These are phyloP conservation scores for Hippophae gyantsensis DNA, from an alignment of 306 rosid species.

Conservation along the genomic window DNA sequence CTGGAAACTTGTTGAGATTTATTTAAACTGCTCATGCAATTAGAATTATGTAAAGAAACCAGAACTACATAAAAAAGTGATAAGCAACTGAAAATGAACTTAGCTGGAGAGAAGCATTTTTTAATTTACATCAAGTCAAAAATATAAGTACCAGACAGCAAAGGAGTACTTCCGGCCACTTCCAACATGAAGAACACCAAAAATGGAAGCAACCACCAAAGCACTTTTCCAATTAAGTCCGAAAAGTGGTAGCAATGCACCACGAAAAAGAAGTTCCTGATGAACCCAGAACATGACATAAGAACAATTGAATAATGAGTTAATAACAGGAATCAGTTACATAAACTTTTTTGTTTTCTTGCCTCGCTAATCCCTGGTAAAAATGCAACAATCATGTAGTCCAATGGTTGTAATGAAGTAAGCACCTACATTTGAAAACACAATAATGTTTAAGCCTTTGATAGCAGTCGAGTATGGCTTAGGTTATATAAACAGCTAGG, in stretches of 20 bases:
- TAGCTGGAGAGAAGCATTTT: neutral
- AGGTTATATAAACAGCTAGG: conserved; percentile 4
- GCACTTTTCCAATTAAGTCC: conserved; percentile 73
- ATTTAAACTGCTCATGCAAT: neutral
- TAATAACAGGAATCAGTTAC: conserved; percentile 1
- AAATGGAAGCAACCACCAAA: conserved; percentile 47
- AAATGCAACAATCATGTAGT: conserved; percentile 59
- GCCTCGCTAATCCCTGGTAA: conserved; percentile 88
- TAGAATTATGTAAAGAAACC: neutral
- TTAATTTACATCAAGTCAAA: conserved; percentile 2
- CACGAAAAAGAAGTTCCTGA: conserved; percentile 90
- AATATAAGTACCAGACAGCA: conserved; percentile 55
- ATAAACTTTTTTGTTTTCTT: conserved; percentile 12
- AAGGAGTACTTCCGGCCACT: conserved; percentile 81
- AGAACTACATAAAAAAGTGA: neutral
- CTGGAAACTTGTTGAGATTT: too few species aligned
- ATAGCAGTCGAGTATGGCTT: conserved; percentile 7
- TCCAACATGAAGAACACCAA: conserved; percentile 78
- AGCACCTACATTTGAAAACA: conserved; percentile 57
- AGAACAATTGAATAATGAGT: conserved; percentile 3
- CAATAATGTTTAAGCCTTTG: conserved; percentile 18
- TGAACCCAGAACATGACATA: conserved; percentile 10
- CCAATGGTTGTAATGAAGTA: conserved; percentile 67
- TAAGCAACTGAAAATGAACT: neutral
- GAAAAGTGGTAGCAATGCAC: conserved; percentile 69